Base-by-base conservation (phyloP, 257 asterid genomes). In the Sherardia arvensis region DNA sequence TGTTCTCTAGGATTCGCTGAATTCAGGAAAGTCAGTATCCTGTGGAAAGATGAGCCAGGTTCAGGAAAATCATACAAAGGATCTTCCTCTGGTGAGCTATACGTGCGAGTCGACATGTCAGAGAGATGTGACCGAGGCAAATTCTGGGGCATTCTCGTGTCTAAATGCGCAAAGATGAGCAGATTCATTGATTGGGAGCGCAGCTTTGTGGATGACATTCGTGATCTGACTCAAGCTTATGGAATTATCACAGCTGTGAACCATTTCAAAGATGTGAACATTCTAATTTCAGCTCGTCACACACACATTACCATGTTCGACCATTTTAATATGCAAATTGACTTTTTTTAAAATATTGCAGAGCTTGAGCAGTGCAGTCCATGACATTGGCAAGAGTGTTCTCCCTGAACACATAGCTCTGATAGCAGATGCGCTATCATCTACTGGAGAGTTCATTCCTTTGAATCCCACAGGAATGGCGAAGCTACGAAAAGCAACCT, bases 151-250 rank as follows among this genome's bases (percentile, higher is more conserved):
- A 72, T 64, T 68, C 82, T 93, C 48, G 28, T 72, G 54, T 84
- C 79, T 61, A 81, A 77, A 45, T 82, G 95, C 80, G 81, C 84
- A 74, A 66, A 65, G 21, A 73, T 93, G 71, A 74, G 83, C 65
- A 40, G 80, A 22, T 12, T 93, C 79, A 87, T 93, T 62, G 99
- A 93, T 74, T 93, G 99, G 99, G 90, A 87, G 8, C 84, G 86
- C 60, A 93, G 99, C 74, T 87, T 81, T 84, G 97, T 97, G 0
- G 99, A 93, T 74, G 88, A 83, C 66, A 80, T 90, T 66, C 83
- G 59, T 53, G 97, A 90, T 47, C 66, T 77, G 47, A 75, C 83
- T 71, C 76, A 71, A 68, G 85, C 87, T 30, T 84, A 70, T 71
- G 99, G 99, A 28, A 74, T 93, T 27, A 88, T 75, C 68, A 77